Percentiles rank a stretch among this genome's conserved stretches.
These are phyloP conservation scores for Umbilicus rupestris DNA, from an alignment of 164 flowering plant genomes.

Conservation along the genomic window DNA sequence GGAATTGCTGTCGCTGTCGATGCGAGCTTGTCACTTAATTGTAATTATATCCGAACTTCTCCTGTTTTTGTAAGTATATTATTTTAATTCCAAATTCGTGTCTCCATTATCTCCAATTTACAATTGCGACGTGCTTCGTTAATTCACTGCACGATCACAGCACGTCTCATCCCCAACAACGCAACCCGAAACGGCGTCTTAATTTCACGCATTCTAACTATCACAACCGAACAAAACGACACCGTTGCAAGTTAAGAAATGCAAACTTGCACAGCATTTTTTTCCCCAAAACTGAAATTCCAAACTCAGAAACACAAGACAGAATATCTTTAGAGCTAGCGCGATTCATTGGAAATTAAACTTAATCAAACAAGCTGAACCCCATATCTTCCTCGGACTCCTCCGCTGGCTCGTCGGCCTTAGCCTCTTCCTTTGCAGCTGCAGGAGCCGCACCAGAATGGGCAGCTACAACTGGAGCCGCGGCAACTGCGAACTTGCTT, in stretches of 20 bases:
- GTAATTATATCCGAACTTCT: too few species aligned
- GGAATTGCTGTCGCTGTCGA: too few species aligned
- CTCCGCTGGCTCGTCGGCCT: constrained; percentile 18
- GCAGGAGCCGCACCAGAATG: constrained; percentile 31
- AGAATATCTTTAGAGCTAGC: background rate
- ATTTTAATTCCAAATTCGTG: too few species aligned
- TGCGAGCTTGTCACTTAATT: too few species aligned
- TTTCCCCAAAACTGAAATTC: background rate
- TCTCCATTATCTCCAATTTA: too few species aligned
- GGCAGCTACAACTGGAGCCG: constrained; percentile 29
- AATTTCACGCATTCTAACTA: background rate
- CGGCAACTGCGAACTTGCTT: constrained; percentile 67
- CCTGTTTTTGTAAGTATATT: too few species aligned
- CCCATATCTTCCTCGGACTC: constrained; percentile 5
- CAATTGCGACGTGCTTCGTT: too few species aligned
- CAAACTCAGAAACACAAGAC: background rate
- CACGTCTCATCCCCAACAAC: too few species aligned
- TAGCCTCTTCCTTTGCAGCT: constrained; percentile 57
- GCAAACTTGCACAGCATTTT: background rate
- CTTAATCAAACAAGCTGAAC: constrained; percentile 8
- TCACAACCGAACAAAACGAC: background rate
- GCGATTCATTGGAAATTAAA: background rate
- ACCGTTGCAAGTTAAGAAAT: too few species aligned
- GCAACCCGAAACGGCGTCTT: too few species aligned
- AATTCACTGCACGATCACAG: too few species aligned